A percentile compares a stretch with the other conserved stretches of the same genome.
Evolutionary conservation across 768 basidiomycete genomes (phyloP).

Genomic region (Amanita brunnescens): DNA sequence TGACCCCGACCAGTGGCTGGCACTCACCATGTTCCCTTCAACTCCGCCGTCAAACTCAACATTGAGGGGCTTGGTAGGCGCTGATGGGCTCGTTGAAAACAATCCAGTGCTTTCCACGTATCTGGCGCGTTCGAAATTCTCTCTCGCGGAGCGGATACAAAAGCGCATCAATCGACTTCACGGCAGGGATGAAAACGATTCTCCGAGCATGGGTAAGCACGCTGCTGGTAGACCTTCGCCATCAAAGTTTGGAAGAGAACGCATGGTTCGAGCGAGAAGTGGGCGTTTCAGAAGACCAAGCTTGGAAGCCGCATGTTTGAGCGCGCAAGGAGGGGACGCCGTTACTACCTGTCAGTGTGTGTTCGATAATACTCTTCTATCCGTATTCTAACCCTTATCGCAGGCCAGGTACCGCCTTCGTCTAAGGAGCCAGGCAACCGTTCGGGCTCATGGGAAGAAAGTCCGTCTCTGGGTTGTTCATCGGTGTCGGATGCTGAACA

Average conservation of each 20-base stretch:
- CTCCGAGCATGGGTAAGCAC: not conserved
- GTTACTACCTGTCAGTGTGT: not conserved
- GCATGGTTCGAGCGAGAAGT: constrained; percentile 3
- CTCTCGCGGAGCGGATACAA: not conserved
- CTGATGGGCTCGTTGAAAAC: not conserved
- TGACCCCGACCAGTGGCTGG: not conserved
- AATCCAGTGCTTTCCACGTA: not conserved
- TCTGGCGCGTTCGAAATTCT: not conserved
- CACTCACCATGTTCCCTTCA: not conserved
- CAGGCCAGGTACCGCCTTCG: not conserved
- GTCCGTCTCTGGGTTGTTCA: not conserved
- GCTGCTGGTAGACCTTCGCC: not conserved
- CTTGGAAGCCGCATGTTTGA: constrained; percentile 1
- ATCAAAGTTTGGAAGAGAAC: not conserved
- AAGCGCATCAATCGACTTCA: constrained; percentile 4
- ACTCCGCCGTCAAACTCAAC: not conserved
- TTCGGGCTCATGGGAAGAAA: not conserved
- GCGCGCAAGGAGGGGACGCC: not conserved
- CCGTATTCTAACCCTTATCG: not conserved
- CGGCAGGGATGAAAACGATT: not conserved
- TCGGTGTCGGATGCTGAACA: not conserved
- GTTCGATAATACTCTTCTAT: no score
- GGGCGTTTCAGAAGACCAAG: constrained; percentile 3
- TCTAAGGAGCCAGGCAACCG: not conserved
- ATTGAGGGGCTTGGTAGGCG: not conserved